Conservation (phyloP, 208 protist genomes). For the Porcisia hertigi region DNA sequence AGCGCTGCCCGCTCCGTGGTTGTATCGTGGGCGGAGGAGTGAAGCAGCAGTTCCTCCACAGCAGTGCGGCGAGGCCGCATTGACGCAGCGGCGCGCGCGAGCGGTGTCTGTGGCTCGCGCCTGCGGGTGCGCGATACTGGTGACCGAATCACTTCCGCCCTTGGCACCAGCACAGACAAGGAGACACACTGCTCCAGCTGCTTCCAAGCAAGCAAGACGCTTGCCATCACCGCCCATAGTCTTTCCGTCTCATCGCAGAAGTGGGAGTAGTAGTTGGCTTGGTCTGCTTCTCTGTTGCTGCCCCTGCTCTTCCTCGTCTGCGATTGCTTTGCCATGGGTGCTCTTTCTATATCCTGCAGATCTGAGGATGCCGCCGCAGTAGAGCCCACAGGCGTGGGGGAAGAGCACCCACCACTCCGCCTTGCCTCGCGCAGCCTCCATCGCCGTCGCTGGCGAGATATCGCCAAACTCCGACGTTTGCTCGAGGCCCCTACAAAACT, state of each 20-base stretch:
- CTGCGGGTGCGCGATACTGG: neutral
- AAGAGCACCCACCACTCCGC: neutral
- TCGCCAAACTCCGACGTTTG: neutral
- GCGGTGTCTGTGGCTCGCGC: neutral
- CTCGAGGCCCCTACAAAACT: constrained; percentile 10
- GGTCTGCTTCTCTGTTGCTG: neutral
- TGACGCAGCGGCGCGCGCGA: constrained; percentile 6
- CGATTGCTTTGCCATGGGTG: no score
- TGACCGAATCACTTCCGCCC: constrained; percentile 9
- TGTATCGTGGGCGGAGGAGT: neutral
- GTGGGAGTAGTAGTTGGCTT: neutral
- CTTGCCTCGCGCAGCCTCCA: constrained; percentile 1
- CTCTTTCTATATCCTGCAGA: neutral
- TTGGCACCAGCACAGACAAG: constrained; percentile 2
- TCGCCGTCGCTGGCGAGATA: constrained; percentile 8
- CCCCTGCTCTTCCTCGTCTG: neutral
- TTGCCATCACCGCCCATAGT: constrained; percentile 37
- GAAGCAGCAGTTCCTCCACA: constrained; percentile 4
- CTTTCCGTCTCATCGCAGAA: constrained; percentile 28
- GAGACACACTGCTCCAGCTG: constrained; percentile 26
- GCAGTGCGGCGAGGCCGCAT: neutral
- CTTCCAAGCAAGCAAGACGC: constrained; percentile 39
- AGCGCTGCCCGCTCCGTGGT: neutral
- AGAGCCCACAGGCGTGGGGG: neutral
- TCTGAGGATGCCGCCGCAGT: neutral